These are phyloP conservation scores for Lactarius akahatsu DNA, from an alignment of 768 basidiomycete species.

Conservation along the genomic window DNA sequence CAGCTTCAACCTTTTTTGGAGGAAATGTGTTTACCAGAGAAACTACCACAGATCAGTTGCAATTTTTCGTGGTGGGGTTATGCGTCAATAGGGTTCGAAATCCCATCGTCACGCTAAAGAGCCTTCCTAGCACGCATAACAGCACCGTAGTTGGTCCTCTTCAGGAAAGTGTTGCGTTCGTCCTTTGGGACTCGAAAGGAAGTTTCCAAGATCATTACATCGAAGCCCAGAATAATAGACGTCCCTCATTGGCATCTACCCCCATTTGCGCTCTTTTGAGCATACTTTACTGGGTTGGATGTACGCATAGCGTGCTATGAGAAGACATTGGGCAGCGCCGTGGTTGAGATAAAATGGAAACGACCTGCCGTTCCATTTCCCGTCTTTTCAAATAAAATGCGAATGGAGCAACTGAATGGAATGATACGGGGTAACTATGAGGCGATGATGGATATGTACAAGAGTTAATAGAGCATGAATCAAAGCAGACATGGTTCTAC, in stretches of 20 bases:
- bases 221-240: neutral
- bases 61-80: neutral
- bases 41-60: neutral
- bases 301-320: neutral
- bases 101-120: neutral
- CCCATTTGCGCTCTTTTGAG: neutral
- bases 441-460: slow-evolving; percentile 17
- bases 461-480: neutral
- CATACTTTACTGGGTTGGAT: neutral
- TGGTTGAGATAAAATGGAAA: neutral
- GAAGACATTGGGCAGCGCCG: neutral
- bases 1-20: too few species aligned
- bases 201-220: neutral
- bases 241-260: neutral
- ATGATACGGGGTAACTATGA: slow-evolving; percentile 4
- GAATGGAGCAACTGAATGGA: slow-evolving; percentile 9
- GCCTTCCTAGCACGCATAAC: neutral
- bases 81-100: neutral
- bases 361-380: neutral
- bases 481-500: neutral
- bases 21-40: too few species aligned
- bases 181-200: neutral
- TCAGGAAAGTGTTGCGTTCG: neutral
- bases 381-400: neutral
- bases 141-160: neutral